Evolutionary conservation across 495 filamentous ascomycete genomes (phyloP).

Genomic region (Penicillium goetzii): DNA sequence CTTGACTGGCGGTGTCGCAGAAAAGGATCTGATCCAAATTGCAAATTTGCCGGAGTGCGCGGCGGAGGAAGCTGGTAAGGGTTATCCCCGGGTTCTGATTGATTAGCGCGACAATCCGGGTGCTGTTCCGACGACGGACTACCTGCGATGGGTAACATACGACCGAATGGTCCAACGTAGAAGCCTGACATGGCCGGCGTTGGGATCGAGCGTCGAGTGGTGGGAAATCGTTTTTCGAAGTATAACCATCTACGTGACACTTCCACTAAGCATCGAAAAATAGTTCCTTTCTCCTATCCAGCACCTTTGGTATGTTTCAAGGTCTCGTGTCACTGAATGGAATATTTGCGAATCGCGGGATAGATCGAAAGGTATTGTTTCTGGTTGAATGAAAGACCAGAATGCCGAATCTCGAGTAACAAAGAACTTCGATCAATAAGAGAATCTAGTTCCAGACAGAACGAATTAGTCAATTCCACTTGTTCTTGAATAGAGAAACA

Average conservation of each 20-base stretch:
- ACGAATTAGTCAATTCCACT: not conserved
- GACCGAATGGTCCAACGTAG: slow-evolving; percentile 53
- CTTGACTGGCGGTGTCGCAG: slow-evolving; percentile 39
- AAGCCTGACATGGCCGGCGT: slow-evolving; percentile 45
- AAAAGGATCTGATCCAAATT: slow-evolving; percentile 50
- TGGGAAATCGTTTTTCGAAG: slow-evolving; percentile 2
- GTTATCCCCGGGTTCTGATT: slow-evolving; percentile 40
- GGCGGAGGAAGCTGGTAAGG: slow-evolving; percentile 58
- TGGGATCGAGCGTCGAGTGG: slow-evolving; percentile 8
- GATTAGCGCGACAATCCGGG: slow-evolving; percentile 40
- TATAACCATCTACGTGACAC: slow-evolving; percentile 17
- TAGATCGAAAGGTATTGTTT: not conserved
- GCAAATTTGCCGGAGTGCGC: slow-evolving; percentile 42
- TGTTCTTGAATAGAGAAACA: not conserved
- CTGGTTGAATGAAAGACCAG: not conserved
- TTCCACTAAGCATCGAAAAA: not conserved
- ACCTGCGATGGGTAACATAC: slow-evolving; percentile 49
- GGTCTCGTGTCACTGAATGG: not conserved
- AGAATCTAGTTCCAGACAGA: not conserved
- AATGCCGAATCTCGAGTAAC: not conserved
- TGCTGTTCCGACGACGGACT: slow-evolving; percentile 35
- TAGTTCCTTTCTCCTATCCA: not conserved
- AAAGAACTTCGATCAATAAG: not conserved
- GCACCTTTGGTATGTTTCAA: not conserved
- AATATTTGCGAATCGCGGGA: not conserved